Conservation (phyloP, 2,329 filamentous ascomycete species). For the Talaromyces sp. region DNA sequence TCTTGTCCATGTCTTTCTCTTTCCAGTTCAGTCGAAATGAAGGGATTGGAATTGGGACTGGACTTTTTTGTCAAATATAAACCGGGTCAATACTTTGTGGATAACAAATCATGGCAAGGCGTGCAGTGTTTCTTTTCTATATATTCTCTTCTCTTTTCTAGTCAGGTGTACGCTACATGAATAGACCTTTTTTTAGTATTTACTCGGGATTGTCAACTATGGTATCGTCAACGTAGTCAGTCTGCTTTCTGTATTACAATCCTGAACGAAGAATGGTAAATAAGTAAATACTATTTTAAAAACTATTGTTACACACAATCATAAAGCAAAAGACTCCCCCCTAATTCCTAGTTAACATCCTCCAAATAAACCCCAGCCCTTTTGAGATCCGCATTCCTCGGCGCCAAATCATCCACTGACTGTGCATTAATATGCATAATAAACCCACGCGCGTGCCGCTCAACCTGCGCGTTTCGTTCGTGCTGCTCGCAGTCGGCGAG, state of each 20-base stretch:
- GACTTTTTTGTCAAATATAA: constrained; percentile 1
- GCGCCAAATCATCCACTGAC: constrained; percentile 18
- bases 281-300: not conserved
- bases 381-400: constrained; percentile 22
- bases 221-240: not conserved
- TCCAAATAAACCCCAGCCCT: constrained; percentile 29
- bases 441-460: constrained; percentile 17
- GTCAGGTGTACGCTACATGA: not conserved
- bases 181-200: not conserved
- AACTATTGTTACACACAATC: not conserved
- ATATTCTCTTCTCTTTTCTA: not conserved
- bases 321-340: not conserved
- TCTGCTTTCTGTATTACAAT: not conserved
- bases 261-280: too few relatives aligned
- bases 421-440: constrained; percentile 21
- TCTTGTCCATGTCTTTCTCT: not conserved
- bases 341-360: constrained; percentile 14
- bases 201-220: not conserved
- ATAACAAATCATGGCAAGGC: not conserved
- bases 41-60: not conserved
- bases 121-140: not conserved
- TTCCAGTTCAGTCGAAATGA: not conserved
- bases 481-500: constrained; percentile 21
- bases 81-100: not conserved
- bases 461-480: constrained; percentile 17